Evolutionary conservation across 2,329 filamentous ascomycete species (phyloP), one percentile per base, ranked within the genome.

Genomic region (Botrytis paeoniae): DNA sequence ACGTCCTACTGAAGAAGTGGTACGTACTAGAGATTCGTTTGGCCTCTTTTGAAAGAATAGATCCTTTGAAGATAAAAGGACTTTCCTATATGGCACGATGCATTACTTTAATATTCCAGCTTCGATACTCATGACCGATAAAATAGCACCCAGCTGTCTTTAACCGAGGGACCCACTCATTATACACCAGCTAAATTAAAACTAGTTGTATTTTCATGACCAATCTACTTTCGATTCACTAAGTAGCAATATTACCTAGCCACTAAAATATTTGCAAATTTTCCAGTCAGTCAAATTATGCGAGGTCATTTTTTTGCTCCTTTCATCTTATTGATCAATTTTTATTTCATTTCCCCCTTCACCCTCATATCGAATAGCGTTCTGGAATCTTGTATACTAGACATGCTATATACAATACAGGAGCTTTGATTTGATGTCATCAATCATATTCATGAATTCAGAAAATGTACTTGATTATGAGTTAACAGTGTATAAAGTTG

Each of bases 391-490:
- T 29, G n/a, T 7, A 12, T 25, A 48, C 8, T 18, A 29, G 0
- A 54, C 0, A 54, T 54, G 14, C 12, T 29, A 7, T n/a, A 29
- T 25, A n/a, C 25, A 4, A 3, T 16, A 54, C 0, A 2, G 12
- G 14, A 16, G n/a, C 0, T 7, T n/a, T 1, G 5, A n/a, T n/a
- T 12, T n/a, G 22, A 57, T 29, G 3, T 9, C 7, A 57, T 29
- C n/a, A 57, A 6, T 18, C 8, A 9, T 57, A 18, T 51, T 2
- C 8, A 29, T 16, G 14, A 29, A 18, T n/a, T 29, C 6, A 29
- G 2, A 16, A 7, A 29, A n/a, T n/a, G 14, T 25, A 14, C 9
- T 12, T 6, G 0, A 29, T 3, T 3, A 16, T n/a, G 2, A 54
- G 48, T 29, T 3, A 29, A 29, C n/a, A 18, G 18, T 29, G 1